Base-by-base conservation (phyloP, 768 basidiomycete genomes). In the Boletus subparvulus region DNA sequence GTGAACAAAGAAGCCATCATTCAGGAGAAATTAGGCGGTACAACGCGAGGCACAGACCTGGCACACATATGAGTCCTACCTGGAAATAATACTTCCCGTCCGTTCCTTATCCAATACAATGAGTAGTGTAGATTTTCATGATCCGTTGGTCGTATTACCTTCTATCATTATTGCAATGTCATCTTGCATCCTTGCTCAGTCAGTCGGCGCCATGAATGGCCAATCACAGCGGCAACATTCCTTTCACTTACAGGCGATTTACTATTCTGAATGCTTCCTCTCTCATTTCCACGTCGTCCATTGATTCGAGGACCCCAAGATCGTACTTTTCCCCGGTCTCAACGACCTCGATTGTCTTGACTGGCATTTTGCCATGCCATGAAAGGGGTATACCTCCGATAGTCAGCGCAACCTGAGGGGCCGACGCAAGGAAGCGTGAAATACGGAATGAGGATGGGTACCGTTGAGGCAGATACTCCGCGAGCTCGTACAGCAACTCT, bases 21-120 rank as follows among this genome's bases (percentile, higher is more conserved):
- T 51, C 45, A 44, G 12, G 33, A 42, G 14, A 17, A 28, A 26
- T 9, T 11, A 44, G 17, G 11, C 11, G 40, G 4, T 4, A n/a
- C 5, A 19, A 2, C 19, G 3, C 26, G 36, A 26, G 35, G 56
- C 44, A 63, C 77, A 56, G 47, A 85, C 88, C 89, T 58, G 87
- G 77, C 9, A 90, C 75, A 61, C 81, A 80, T 58, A 90, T 83
- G 0, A 83, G 83, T 9, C 90, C 90, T 39, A 82, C 87, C 66
- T 89, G 89, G 56, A 93, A 83, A 66, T 90, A 88, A 65, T 90
- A 90, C 48, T 75, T 76, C 26, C 88, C 87, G 57, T 91, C 86
- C 12, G 75, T 65, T 30, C 87, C 87, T 85, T 69, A 48, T 35
- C 42, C 39, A 33, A n/a, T 28, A 13, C 2, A 16, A 19, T 58